Evolutionary conservation across 768 basidiomycete genomes (phyloP).

Genomic region (Omphalotus guepiniiformis): DNA sequence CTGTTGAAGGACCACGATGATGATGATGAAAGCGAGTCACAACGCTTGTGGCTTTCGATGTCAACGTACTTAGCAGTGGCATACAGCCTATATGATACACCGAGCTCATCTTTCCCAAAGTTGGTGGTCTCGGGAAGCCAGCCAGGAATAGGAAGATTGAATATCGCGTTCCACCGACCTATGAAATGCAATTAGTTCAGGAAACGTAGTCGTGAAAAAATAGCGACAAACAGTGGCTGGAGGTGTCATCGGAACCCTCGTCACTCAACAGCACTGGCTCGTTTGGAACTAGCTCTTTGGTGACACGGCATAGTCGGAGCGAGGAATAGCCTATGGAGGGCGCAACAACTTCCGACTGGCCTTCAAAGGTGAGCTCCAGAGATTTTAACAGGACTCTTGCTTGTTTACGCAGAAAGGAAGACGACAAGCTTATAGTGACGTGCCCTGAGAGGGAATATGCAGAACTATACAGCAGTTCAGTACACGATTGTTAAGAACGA

Average conservation of each 20-base stretch:
- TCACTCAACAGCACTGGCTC: constrained; percentile 61
- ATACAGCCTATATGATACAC: constrained; percentile 62
- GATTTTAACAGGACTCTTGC: constrained; percentile 61
- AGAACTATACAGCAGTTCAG: constrained; percentile 42
- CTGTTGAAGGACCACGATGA: constrained; percentile 43
- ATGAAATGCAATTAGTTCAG: constrained; percentile 1
- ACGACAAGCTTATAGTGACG: constrained; percentile 58
- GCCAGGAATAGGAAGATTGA: constrained; percentile 82
- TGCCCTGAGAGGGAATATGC: constrained; percentile 87
- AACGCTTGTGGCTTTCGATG: constrained; percentile 30
- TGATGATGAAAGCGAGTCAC: constrained; percentile 11
- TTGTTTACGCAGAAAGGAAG: constrained; percentile 46
- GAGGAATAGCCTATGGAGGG: constrained; percentile 63
- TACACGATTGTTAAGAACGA: too few species aligned
- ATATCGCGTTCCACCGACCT: constrained; percentile 70
- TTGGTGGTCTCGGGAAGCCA: constrained; percentile 72
- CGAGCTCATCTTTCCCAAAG: constrained; percentile 48
- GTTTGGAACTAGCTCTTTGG: constrained; percentile 55
- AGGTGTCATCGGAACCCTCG: constrained; percentile 61
- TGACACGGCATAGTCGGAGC: constrained; percentile 61
- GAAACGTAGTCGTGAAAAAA: too few species aligned
- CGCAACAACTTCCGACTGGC: constrained; percentile 73
- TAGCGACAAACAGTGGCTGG: too few species aligned
- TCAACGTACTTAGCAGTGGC: constrained; percentile 60
- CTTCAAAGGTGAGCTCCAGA: constrained; percentile 75